Evolutionary conservation across 2,329 filamentous ascomycete species (phyloP), one percentile per base, ranked within the genome.

Genomic region (Fusarium sp.): DNA sequence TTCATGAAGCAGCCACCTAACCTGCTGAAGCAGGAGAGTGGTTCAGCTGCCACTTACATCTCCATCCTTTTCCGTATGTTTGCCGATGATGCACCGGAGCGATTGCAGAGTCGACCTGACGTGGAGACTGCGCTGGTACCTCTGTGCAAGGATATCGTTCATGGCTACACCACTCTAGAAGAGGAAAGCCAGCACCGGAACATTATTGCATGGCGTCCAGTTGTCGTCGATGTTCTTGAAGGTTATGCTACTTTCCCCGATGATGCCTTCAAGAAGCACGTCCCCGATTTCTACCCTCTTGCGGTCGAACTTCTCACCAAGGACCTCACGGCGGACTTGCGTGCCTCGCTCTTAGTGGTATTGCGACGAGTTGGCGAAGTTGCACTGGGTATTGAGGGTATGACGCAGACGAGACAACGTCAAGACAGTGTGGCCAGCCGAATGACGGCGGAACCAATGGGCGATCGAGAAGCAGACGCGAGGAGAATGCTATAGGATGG

Each of bases 1-100:
- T 99, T 99, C 85, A 99, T 99, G 96, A 97, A 97, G 82, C 96
- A 99, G 78, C 95, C 96, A 18, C 96, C 96, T 4, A 99, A 99
- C 76, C 85, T 99, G 14, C 87, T 99, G 30, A 99, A 99, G 83
- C 96, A 99, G 79, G 96, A 99, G 82, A 93, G 89, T 66, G 95
- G 96, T 42, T 93, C 92, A 58, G 96, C 96, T 1, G 93, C 93
- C 4, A 98, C 97, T 3, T 99, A 99, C 78, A 93, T 99, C 37
- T 92, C 92, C 66, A 99, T 99, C 71, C 84, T 99, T 28, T 93
- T 99, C 82, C 88, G 96, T 51, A 99, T 99, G 96, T 99, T 97
- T 80, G 92, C 93, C 49, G 96, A 99, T 76, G 91, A 92, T 65
- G 89, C 91, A 40, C 90, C 92, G 10, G 94, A 98, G 80, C 89